Conservation (phyloP, 805 yeast species). For the Suhomyces sp. region DNA sequence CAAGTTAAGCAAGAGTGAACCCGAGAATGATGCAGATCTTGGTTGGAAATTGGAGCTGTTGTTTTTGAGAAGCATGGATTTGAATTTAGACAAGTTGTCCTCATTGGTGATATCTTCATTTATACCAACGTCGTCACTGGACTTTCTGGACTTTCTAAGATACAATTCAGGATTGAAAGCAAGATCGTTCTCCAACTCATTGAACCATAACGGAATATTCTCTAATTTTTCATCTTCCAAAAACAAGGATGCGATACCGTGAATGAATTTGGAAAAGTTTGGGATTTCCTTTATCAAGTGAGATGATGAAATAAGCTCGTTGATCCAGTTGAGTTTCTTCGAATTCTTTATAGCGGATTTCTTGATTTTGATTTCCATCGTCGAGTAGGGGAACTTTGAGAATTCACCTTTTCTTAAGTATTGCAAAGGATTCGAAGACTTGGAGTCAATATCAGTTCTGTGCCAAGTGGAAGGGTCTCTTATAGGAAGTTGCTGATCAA, state of each 20-base stretch:
- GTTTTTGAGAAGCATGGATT: slow-evolving; percentile 34
- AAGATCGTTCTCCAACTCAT: slow-evolving; percentile 64
- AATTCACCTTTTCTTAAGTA: slow-evolving; percentile 83
- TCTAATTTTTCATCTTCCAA: slow-evolving; percentile 89
- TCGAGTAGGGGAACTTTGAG: slow-evolving; percentile 78
- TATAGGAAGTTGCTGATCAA: slow-evolving; percentile 80
- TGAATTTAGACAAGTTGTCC: slow-evolving; percentile 42
- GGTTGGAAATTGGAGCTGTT: slow-evolving; percentile 30
- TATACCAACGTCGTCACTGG: slow-evolving; percentile 6
- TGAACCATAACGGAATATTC: slow-evolving; percentile 90
- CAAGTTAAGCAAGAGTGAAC: slow-evolving; percentile 23
- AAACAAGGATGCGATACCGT: slow-evolving; percentile 85
- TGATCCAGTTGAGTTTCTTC: slow-evolving; percentile 71
- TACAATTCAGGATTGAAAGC: slow-evolving; percentile 14
- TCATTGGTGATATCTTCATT: slow-evolving; percentile 45
- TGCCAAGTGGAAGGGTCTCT: slow-evolving; percentile 92
- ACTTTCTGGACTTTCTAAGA: slow-evolving; percentile 9
- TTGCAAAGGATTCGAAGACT: slow-evolving; percentile 64
- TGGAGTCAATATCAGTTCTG: slow-evolving; percentile 82
- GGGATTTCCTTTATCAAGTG: slow-evolving; percentile 92
- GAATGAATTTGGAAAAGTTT: slow-evolving; percentile 87
- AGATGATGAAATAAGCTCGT: slow-evolving; percentile 69
- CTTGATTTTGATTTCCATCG: slow-evolving; percentile 77
- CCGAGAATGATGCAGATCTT: slow-evolving; percentile 40
- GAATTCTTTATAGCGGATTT: slow-evolving; percentile 29